Conservation (phyloP, 2,329 filamentous ascomycete species). For the Aspergillus brunneoviolaceus region DNA sequence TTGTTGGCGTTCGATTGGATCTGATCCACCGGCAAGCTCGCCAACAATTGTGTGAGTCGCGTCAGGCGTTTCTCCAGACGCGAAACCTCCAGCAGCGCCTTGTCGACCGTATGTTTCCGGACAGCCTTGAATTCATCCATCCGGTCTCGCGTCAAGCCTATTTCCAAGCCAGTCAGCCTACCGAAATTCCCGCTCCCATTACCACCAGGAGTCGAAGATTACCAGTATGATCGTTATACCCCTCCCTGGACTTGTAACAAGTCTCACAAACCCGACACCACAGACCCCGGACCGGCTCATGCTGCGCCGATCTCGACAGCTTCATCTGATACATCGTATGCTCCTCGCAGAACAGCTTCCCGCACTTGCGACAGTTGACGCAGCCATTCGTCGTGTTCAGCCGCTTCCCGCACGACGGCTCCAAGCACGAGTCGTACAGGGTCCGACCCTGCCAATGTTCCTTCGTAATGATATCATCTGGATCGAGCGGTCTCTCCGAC, state of each 20-base stretch:
- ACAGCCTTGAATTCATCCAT: slow-evolving; percentile 67
- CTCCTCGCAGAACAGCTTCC: slow-evolving; percentile 90
- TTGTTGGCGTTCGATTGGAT: slow-evolving; percentile 51
- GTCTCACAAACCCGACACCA: slow-evolving; percentile 98
- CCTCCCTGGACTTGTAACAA: slow-evolving; percentile 95
- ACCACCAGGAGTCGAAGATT: neutral
- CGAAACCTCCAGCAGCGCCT: slow-evolving; percentile 82
- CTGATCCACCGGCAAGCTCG: slow-evolving; percentile 69
- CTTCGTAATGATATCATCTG: slow-evolving; percentile 85
- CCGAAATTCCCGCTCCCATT: neutral
- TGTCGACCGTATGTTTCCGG: slow-evolving; percentile 77
- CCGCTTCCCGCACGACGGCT: slow-evolving; percentile 78
- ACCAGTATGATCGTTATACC: slow-evolving; percentile 85
- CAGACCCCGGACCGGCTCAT: slow-evolving; percentile 84
- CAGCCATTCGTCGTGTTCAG: slow-evolving; percentile 77
- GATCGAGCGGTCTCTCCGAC: slow-evolving; percentile 56
- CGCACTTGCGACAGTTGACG: slow-evolving; percentile 92
- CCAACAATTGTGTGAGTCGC: slow-evolving; percentile 80
- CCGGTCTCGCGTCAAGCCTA: slow-evolving; percentile 67
- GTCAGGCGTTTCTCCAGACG: slow-evolving; percentile 88
- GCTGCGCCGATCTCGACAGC: slow-evolving; percentile 80
- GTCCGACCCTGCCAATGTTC: slow-evolving; percentile 83
- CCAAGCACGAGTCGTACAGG: slow-evolving; percentile 76
- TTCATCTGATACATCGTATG: slow-evolving; percentile 99
- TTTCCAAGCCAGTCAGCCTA: slow-evolving; percentile 6